These are phyloP conservation scores for Prunus padus DNA, from an alignment of 306 rosid genomes.

Conservation along the genomic window DNA sequence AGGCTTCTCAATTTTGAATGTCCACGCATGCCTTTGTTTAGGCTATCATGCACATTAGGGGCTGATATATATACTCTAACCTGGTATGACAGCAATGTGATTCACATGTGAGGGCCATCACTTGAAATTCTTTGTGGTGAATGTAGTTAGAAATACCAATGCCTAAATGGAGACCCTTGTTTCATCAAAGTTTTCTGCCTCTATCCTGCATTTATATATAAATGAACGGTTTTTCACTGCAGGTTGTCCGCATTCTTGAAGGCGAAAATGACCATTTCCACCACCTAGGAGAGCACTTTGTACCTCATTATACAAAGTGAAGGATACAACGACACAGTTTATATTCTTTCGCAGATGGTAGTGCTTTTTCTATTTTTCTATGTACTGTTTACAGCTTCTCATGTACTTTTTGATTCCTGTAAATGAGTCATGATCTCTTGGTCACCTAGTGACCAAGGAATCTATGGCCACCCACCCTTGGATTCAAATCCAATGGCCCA, in stretches of 20 bases:
- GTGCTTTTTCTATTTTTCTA: background rate
- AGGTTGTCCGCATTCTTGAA: slow-evolving; percentile 86
- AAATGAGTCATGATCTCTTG: too few relatives aligned
- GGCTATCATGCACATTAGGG: too few relatives aligned
- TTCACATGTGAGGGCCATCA: background rate
- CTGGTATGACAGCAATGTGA: background rate
- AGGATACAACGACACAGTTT: background rate
- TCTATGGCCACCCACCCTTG: too few relatives aligned
- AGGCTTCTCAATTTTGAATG: background rate
- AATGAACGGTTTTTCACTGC: slow-evolving; percentile 4
- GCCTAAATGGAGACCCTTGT: background rate
- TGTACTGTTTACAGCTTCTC: background rate
- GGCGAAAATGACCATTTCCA: slow-evolving; percentile 56
- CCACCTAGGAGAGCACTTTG: slow-evolving; percentile 44
- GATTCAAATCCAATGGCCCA: too few relatives aligned
- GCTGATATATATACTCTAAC: background rate
- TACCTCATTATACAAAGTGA: slow-evolving; percentile 39
- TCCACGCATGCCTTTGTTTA: too few relatives aligned
- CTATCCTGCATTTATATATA: background rate
- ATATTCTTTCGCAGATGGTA: background rate
- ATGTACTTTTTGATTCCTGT: background rate
- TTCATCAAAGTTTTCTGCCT: background rate
- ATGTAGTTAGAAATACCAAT: background rate
- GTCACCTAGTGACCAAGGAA: too few relatives aligned
- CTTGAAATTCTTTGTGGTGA: background rate